These are phyloP conservation scores for Starmerella sp. DNA, from an alignment of 805 yeast species.

Conservation along the genomic window DNA sequence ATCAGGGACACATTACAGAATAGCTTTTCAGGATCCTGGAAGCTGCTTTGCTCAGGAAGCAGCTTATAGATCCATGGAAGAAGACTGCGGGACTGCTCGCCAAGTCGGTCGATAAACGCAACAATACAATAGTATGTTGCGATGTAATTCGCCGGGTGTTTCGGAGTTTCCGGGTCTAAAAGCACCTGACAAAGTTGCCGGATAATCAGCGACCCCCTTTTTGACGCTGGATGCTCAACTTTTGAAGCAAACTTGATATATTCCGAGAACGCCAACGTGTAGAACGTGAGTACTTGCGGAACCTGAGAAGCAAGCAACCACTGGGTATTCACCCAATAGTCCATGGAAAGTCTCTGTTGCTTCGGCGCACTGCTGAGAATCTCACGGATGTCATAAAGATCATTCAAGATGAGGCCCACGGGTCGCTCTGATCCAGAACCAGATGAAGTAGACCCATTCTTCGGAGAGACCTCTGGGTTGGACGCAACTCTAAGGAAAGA, in stretches of 20 bases:
- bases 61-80: constrained; percentile 16
- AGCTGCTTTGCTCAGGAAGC: background rate
- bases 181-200: constrained; percentile 14
- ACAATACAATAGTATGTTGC: constrained; percentile 20
- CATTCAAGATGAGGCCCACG: constrained; percentile 17
- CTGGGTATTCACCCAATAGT: constrained; percentile 28
- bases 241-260: constrained; percentile 16
- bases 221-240: constrained; percentile 2
- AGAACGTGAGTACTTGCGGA: constrained; percentile 21
- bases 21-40: background rate
- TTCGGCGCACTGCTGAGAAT: constrained; percentile 13
- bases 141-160: constrained; percentile 14
- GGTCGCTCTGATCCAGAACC: background rate
- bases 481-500: background rate
- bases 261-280: constrained; percentile 20
- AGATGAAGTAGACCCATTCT: background rate
- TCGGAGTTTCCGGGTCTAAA: background rate
- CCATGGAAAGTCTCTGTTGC: constrained; percentile 12
- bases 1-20: background rate
- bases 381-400: constrained; percentile 21
- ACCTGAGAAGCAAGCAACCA: constrained; percentile 22
- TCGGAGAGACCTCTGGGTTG: background rate
- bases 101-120: constrained; percentile 7
- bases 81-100: background rate
- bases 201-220: constrained; percentile 14